Base-by-base conservation (phyloP, 2,329 filamentous ascomycete genomes). In the Metarhizium anisopliae region DNA sequence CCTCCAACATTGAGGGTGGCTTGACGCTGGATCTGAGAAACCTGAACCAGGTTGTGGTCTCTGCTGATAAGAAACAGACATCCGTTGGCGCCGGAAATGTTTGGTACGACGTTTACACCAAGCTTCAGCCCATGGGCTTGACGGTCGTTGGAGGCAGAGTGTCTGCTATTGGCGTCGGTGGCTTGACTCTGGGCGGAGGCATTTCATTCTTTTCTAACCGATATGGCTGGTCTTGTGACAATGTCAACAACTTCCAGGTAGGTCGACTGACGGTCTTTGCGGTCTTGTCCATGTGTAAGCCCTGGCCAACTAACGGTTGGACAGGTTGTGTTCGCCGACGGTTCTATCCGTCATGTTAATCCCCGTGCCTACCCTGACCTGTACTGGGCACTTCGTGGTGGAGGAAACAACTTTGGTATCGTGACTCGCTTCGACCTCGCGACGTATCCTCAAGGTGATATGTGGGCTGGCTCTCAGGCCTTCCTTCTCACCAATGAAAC, bases 371-470 rank as follows among this genome's bases (percentile, higher is more conserved):
- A 82, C 36, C 56, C 70, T 0, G 80, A 83, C 55, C 69, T 85
- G 1, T 83, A 78, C 67, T 83, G 79, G 77, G 82, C 80, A 2
- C 70, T 83, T 1, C 70, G 73, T 42, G 79, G 80, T 18, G 79
- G 81, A 1, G 78, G 80, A 2, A 79, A 78, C 38, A 83, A 76
- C 50, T 84, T 80, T 59, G 81, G 76, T n/a, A 70, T 84, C 4
- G 77, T 84, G 4, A 70, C 74, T 10, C 76, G 76, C 10, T 73
- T 83, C 64, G 70, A 74, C 25, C 62, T 78, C 14, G 64, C 65
- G 13, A 72, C 72, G 0, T 68, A 71, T 50, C 63, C 67, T 1
- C 69, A 67, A 14, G 70, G 68, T 13, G 36, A 65, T 2, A 64
- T 77, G 52, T 74, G 72, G 68, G 73, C 71, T 38, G 72, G 72